Base-by-base conservation (phyloP, 2,329 filamentous ascomycete species). In the Tolypocladium tropicale region DNA sequence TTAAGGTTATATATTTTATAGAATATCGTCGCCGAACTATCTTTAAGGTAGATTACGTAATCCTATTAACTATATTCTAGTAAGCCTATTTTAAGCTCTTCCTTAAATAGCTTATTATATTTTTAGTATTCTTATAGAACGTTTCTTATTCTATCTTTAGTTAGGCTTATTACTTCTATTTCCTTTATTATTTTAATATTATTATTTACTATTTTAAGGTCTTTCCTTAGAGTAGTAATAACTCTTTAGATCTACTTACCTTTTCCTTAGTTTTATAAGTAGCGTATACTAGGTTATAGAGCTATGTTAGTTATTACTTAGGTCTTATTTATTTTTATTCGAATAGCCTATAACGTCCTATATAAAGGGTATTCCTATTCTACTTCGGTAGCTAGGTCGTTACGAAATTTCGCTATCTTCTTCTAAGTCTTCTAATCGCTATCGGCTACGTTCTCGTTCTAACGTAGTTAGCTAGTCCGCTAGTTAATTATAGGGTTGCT, bases 101-200 rank as follows among this genome's bases (percentile, higher is more conserved):
- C 55, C 32, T 25, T 55, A 55, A 57, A 57, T 50, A 58, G 21
- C 39, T 55, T 57, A 55, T 28, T 56, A 54, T 57, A 60, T 53
- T 58, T 36, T 11, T 52, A 50, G 14, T 58, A 61, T 41, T 41
- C 10, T 41, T 11, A 11, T 41, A 41, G 39, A 41, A 41, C n/a
- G n/a, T 41, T 41, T 5, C 12, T 11, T 41, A 41, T 41, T 41
- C n/a, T 41, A 11, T 41, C 7, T 41, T 41, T 41, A 41, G n/a
- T 12, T 23, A 36, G 16, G 34, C 6, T 18, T 43, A 43, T 41
- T 41, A 10, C 3, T 41, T 21, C 23, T 2, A 2, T 5, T 25
- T 43, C 21, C 12, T 23, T 43, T 41, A 41, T 41, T 2, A 2
- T 5, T 25, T 43, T 23, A 23, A 43, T 43, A 43, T 14, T 43